A percentile compares a stretch with the other conserved stretches of the same genome.
phyloP scores from a whole-genome alignment of 108 stramenopile genomes.

The Skeletonema tropicum region DNA sequence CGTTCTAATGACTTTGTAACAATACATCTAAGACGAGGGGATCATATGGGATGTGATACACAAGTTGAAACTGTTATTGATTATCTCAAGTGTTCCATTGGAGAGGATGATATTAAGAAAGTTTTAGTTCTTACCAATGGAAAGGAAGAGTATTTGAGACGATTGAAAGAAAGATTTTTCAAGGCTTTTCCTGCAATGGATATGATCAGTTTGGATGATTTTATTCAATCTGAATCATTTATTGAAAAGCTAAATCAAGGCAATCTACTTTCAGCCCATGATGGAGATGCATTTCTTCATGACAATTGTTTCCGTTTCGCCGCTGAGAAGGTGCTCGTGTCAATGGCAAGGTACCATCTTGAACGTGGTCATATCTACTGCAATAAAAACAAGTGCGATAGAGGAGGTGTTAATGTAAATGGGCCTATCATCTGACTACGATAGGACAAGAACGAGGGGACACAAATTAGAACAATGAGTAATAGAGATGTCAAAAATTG shows the following conservation, averaged over 20 bases:
- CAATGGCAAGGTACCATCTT: slow-evolving; percentile 3
- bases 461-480: too few species aligned
- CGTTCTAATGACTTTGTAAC: too few species aligned
- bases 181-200: not conserved
- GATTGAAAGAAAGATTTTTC: not conserved
- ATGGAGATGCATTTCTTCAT: not conserved
- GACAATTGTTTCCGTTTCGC: slow-evolving; percentile 5
- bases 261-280: not conserved
- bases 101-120: not conserved
- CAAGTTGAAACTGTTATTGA: too few species aligned
- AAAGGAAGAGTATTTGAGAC: not conserved
- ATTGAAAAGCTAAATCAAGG: not conserved
- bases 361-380: slow-evolving; percentile 13
- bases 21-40: too few species aligned
- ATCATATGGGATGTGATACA: too few species aligned
- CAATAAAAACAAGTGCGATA: too few species aligned
- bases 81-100: too few species aligned
- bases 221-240: slow-evolving; percentile 4
- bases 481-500: too few species aligned
- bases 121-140: slow-evolving; percentile 7
- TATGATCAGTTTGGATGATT: slow-evolving; percentile 1
- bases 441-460: too few species aligned
- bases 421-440: too few species aligned
- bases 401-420: too few species aligned
- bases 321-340: slow-evolving; percentile 7